Base-by-base conservation (phyloP, 768 basidiomycete species). In the Lactarius hengduanensis region DNA sequence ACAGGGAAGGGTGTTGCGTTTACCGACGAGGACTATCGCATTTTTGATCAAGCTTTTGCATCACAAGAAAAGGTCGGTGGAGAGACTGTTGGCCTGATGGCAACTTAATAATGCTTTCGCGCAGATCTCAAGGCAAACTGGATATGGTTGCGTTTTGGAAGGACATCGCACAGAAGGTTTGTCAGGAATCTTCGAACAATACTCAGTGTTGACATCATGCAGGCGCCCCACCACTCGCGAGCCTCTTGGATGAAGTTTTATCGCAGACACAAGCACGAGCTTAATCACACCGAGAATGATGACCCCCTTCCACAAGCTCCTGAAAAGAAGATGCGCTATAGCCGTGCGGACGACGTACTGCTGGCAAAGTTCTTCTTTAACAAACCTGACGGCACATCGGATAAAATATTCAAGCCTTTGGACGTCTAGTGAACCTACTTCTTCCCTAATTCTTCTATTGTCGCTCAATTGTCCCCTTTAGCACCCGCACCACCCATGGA, bases 201-300 rank as follows among this genome's bases (percentile, higher is more conserved):
- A 16, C 34, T 50, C 18, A 26, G 16, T 50, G 57, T 40, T 61
- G 38, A 56, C 61, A 11, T 50, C 18, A 32, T 43, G 32, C 55
- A 91, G 89, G 92, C 92, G 0, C 92, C 92, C 0, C 92, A 94
- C 76, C 92, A 94, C 73, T 94, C 92, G 30, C 87, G 91, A 43
- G 92, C 92, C 57, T 94, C 92, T 7, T 94, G 92, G 92, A 92
- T 94, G 91, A 94, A 94, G 76, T 94, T 87, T 76, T 94, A 91
- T 85, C 83, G 92, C 18, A 81, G 92, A 63, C 92, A 94, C 74
- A 92, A 91, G 70, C 92, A 94, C 71, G 92, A 94, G 71, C 78
- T 92, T 43, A 82, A 88, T 60, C 84, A 83, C 64, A 79, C 80
- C 3, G 86, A 87, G n/a, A 80, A 77, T 0, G 88, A 89, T 66